Base-by-base conservation (phyloP, 495 filamentous ascomycete species). In the Polyplosphaeria fusca region DNA sequence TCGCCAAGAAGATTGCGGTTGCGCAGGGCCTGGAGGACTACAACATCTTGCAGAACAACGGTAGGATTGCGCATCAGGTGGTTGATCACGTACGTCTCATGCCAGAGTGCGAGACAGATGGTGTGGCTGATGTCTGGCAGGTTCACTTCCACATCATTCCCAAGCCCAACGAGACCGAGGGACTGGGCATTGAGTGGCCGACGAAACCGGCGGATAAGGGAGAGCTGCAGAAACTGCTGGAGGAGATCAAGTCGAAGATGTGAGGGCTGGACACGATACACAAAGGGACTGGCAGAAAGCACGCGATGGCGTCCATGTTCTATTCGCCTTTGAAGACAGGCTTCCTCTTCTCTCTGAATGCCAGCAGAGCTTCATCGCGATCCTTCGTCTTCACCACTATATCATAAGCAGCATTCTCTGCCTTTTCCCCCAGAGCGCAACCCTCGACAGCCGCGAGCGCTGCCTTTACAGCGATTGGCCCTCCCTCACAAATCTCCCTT, bases 131-230 rank as follows among this genome's bases (percentile, higher is more conserved):
- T 22, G 39, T 7, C 5, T 7, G 9, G 20, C 24, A 89, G 86
- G 86, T 93, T 27, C 91, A 96, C 74, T 92, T 95, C 74, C 93
- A 98, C 70, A 86, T 96, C 84, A 99, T 97, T 62, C 93, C 94
- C 47, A 99, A 99, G 77, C 93, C 94, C 42, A 95, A 91, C 70
- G 75, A 84, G 60, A 63, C 76, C 46, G 87, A 97, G 70, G 93
- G 93, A 16, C 73, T 99, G 39, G 81, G 77, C 20, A 79, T 99
- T 54, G 68, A 74, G 22, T 98, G 93, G 93, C 89, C 91, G 30
- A 72, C 82, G 48, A 77, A 91, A 76, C 70, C 73, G 59, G 77
- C 82, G 3, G 86, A 96, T 64, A 94, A 92, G 86, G 87, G 88
- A 7, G 80, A 82, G 70, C 70, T 98, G 55, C 91, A 91, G 81